A percentile compares a stretch with the other conserved stretches of the same genome.
These are phyloP conservation scores for Penicillium sclerotigenum DNA, from an alignment of 2,329 filamentous ascomycete species.

Conservation along the genomic window DNA sequence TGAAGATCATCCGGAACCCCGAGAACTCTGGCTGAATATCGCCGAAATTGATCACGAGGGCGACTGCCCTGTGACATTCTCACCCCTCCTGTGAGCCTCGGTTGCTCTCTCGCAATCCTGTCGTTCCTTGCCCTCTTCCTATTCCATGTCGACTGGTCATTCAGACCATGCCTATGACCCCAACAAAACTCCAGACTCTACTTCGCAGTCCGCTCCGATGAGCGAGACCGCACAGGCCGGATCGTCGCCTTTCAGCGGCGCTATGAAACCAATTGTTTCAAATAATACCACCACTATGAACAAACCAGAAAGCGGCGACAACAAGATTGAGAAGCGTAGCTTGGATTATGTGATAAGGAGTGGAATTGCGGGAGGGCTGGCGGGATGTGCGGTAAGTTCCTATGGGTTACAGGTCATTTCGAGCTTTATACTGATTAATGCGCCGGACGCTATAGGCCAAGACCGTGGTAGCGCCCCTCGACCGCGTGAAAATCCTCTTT, in stretches of 20 bases:
- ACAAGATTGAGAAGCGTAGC: constrained; percentile 63
- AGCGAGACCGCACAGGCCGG: constrained; percentile 30
- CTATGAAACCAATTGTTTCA: constrained; percentile 15
- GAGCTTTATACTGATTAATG: constrained; percentile 7
- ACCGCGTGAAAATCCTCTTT: constrained; percentile 98
- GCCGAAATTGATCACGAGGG: constrained; percentile 27
- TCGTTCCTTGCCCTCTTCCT: constrained; percentile 13
- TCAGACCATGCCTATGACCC: constrained; percentile 30
- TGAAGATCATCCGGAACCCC: constrained; percentile 30
- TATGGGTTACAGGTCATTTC: background rate
- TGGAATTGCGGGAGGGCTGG: constrained; percentile 81
- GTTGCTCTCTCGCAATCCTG: constrained; percentile 10
- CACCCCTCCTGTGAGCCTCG: constrained; percentile 18
- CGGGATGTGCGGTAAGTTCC: constrained; percentile 79
- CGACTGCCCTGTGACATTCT: constrained; percentile 19
- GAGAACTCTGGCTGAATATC: constrained; percentile 24
- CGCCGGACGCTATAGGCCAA: constrained; percentile 65
- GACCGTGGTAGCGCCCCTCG: constrained; percentile 89
- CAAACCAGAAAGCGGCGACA: constrained; percentile 16
- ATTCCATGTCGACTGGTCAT: constrained; percentile 27
- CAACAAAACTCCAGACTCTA: constrained; percentile 15
- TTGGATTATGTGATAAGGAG: constrained; percentile 80
- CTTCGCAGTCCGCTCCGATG: constrained; percentile 28
- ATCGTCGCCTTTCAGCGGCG: constrained; percentile 20
- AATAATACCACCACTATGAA: constrained; percentile 8